Conservation (phyloP, 2,329 filamentous ascomycete genomes). For the Chalaropsis ovoidea region DNA sequence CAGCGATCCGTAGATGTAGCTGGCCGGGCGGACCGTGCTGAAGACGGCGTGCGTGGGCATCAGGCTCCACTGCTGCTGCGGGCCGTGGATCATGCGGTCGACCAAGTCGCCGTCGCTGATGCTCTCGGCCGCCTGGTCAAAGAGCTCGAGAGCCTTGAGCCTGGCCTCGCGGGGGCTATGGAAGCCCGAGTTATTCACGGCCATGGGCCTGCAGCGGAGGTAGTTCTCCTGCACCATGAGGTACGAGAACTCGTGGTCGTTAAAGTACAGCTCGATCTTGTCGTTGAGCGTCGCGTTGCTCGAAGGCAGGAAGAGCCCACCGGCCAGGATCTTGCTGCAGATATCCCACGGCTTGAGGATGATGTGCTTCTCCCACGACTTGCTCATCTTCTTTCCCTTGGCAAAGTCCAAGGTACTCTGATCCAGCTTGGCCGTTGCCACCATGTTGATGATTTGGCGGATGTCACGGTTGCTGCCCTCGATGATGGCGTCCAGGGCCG, state of each 20-base stretch:
- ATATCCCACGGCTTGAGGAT: constrained; percentile 98
- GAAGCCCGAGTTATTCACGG: constrained; percentile 47
- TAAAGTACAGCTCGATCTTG: constrained; percentile 98
- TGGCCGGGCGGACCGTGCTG: constrained; percentile 85
- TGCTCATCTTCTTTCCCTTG: constrained; percentile 85
- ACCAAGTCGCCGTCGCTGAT: constrained; percentile 96
- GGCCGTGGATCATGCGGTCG: constrained; percentile 95
- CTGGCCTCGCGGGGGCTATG: constrained; percentile 54
- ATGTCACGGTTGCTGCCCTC: constrained; percentile 95
- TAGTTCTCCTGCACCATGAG: constrained; percentile 99
- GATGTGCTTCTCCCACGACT: constrained; percentile 96
- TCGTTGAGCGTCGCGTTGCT: constrained; percentile 88
- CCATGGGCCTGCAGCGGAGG: constrained; percentile 66
- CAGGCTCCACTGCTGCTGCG: constrained; percentile 94
- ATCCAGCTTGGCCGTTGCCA: constrained; percentile 86
- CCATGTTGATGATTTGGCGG: constrained; percentile 96
- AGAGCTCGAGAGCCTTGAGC: constrained; percentile 74
- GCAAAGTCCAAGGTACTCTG: constrained; percentile 70
- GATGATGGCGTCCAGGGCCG: constrained; percentile 84
- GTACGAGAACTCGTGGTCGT: constrained; percentile 95
- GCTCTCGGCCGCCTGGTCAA: constrained; percentile 80
- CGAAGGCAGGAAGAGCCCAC: constrained; percentile 71
- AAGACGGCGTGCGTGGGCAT: constrained; percentile 96
- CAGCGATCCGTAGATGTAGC: constrained; percentile 72
- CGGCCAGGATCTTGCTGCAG: constrained; percentile 78